phyloP scores from a whole-genome alignment of 768 basidiomycete species.

The Steccherinum ochraceum region DNA sequence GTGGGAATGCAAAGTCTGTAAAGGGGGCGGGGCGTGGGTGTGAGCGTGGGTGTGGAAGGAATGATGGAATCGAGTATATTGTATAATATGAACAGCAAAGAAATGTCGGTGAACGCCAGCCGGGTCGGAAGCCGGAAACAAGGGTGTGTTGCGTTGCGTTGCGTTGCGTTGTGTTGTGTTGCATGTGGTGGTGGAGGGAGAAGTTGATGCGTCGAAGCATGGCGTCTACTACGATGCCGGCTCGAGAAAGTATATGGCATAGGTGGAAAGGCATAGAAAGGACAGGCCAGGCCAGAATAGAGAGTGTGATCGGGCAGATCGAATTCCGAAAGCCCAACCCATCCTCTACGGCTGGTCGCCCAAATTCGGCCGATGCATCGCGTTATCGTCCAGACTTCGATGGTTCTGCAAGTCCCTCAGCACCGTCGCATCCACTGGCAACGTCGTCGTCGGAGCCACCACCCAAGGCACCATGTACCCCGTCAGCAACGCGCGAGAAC shows the following conservation, averaged over 20 bases:
- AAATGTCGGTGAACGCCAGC: too few relatives aligned
- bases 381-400: conserved; percentile 60
- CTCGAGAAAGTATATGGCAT: not conserved
- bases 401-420: conserved; percentile 85
- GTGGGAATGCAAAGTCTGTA: not conserved
- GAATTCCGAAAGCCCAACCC: too few relatives aligned
- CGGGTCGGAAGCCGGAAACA: too few relatives aligned
- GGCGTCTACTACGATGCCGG: not conserved
- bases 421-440: conserved; percentile 84
- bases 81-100: conserved; percentile 16
- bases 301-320: too few relatives aligned
- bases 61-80: conserved; percentile 12
- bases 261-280: too few relatives aligned
- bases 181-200: not conserved
- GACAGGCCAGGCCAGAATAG: too few relatives aligned
- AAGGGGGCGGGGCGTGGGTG: not conserved
- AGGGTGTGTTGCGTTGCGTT: too few relatives aligned
- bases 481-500: conserved; percentile 5
- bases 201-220: not conserved
- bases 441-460: not conserved
- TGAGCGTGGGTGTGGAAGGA: not conserved
- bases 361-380: not conserved
- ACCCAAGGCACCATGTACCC: not conserved
- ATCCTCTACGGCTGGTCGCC: not conserved
- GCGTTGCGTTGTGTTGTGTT: too few relatives aligned